Base-by-base conservation (phyloP, 2,329 filamentous ascomycete species). In the Whalleya microplaca region DNA sequence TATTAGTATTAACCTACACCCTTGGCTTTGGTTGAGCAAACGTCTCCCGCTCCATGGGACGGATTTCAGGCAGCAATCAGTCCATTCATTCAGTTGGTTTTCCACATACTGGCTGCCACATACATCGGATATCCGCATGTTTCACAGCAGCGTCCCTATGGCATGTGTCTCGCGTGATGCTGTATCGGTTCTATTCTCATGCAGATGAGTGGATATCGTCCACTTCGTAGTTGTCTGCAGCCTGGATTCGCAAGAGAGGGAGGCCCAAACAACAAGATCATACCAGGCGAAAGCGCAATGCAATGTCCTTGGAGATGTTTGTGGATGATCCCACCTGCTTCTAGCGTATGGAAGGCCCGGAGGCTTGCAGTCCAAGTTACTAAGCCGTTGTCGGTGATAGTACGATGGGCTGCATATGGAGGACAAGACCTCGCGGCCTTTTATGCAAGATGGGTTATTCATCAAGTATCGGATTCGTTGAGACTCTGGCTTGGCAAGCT, bases 381-480 rank as follows among this genome's bases (percentile, higher is more conserved):
- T 32, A 21, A 48, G 45, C 21, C 45, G 43, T 40, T 45, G 42
- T 45, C 40, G 20, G 23, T 43, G 48, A 48, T 52, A 45, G 45
- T 53, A 48, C 45, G 23, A 46, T 51, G 45, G 42, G 27, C 46
- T 55, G 49, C 48, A 58, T 43, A 43, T 37, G 3, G 23, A 21
- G 41, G 27, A 44, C 32, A 16, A 37, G n/a, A 51, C 45, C 48
- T 48, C 16, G 37, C 16, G 21, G 21, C 23, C 23, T 20, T 47
- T 19, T 18, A 32, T 18, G 32, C 32, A 53, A 46, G n/a, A 45
- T 54, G 52, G 53, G 57, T 51, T 58, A 46, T 52, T 58, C 46
- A 47, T 46, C 29, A 37, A 49, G 49, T 51, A 47, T 45, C 44
- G 51, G 46, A 64, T 59, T 63, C 47, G 58, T 37, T 53, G 43